Base-by-base conservation (phyloP, 208 protist species). In the Trypanosoma lewisi region DNA sequence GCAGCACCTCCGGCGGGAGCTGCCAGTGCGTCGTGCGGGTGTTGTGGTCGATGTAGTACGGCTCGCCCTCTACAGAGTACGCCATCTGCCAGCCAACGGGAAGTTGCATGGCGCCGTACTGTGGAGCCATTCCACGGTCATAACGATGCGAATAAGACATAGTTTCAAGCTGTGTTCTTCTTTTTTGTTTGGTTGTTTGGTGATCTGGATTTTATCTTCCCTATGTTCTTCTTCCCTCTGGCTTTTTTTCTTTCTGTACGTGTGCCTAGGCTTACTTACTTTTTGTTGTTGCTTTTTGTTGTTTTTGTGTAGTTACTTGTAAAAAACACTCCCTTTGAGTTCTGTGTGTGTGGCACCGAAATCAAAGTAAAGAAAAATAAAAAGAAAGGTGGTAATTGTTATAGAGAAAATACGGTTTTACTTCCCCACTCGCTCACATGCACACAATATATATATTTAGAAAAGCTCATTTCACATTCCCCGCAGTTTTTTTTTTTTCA, bases 21-120 rank as follows among this genome's bases (percentile, higher is more conserved):
- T 84, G 56, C 85, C 89, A 95, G 73, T 95, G 85, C 12, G 89
- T 92, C 0, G 85, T 92, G 44, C 75, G 75, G 34, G 83, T 93
- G 75, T 95, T 92, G 76, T 95, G 85, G 67, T 95, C 89, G 52
- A 95, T 91, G 78, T 89, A 95, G 69, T 95, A 95, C 25, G 80
- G 30, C 21, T 90, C 77, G 33, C 83, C 85, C 28, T 74, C 73
- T 7, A 54, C 54, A 11, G 85, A 90, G 69, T 80, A 85, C 34
- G 85, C 83, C 54, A 82, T 68, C 75, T 95, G 83, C 89, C 89
- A 95, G 16, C 89, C 89, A 33, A 72, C 72, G 41, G 89, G 89
- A 44, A 95, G 82, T 51, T 62, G 71, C 51, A 73, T 45, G 0
- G 72, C 28, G 4, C 48, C 53, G 51, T 68, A 78, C n/a, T 41